A percentile compares a stretch with the other conserved stretches of the same genome.
These are phyloP conservation scores for Grosmannia huntii DNA, from an alignment of 2,329 filamentous ascomycete species.

Conservation along the genomic window DNA sequence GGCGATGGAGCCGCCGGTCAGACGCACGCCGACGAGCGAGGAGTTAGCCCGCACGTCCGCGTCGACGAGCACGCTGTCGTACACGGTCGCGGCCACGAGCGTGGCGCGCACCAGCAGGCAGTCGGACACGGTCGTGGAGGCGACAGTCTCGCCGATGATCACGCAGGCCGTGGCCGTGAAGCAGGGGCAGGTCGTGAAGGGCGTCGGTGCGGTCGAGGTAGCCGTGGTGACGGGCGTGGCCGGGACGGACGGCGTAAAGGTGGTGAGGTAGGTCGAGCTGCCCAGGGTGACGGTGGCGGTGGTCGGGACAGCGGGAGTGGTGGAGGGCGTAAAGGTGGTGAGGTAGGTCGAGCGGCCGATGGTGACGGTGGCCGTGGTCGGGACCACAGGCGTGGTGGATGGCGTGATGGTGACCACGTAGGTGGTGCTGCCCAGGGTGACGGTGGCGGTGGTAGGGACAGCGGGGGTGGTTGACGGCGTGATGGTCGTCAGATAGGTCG, in stretches of 20 bases:
- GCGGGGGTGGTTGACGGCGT: not conserved
- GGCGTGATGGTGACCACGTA: not conserved
- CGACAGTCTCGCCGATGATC: conserved; percentile 10
- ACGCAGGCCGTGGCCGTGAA: conserved; percentile 8
- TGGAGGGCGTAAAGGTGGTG: not conserved
- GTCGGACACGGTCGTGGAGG: conserved; percentile 8
- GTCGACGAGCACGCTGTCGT: conserved; percentile 10
- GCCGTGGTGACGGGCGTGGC: not conserved
- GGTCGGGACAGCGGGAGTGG: not conserved
- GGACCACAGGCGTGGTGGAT: not conserved
- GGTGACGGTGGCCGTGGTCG: not conserved
- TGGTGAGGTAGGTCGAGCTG: not conserved
- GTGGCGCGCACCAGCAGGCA: conserved; percentile 10
- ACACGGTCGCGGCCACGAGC: conserved; percentile 6
- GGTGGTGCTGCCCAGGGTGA: not conserved
- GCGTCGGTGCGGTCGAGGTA: not conserved
- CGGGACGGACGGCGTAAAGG: not conserved
- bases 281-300: not conserved
- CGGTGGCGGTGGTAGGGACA: not conserved
- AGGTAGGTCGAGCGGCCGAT: not conserved
- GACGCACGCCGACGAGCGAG: conserved; percentile 6
- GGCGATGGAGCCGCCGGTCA: conserved; percentile 10
- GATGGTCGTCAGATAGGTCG: not conserved
- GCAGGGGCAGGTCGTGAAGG: conserved; percentile 2
- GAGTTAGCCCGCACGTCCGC: conserved; percentile 5